Conservation (phyloP, 768 basidiomycete genomes). For the Leccinum disarticulatum region DNA sequence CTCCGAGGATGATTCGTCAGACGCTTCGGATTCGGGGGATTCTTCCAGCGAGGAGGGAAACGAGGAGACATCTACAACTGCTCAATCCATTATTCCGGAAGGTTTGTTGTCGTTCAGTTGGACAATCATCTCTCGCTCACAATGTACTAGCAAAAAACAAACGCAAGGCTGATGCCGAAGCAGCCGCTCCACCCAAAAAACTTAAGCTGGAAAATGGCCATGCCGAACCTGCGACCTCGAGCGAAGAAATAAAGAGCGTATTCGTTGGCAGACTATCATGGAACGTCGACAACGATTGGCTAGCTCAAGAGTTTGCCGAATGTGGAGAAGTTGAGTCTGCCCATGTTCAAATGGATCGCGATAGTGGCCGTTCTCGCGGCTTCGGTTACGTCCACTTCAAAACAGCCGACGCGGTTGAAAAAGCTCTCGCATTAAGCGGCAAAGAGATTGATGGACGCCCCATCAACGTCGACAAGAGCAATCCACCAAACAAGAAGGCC, state of each 20-base stretch:
- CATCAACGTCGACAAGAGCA: slow-evolving; percentile 82
- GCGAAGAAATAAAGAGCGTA: slow-evolving; percentile 62
- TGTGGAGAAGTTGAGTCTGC: slow-evolving; percentile 91
- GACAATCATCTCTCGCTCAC: slow-evolving; percentile 5
- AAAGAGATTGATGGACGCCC: slow-evolving; percentile 91
- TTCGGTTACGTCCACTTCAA: slow-evolving; percentile 84
- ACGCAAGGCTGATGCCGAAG: slow-evolving; percentile 75
- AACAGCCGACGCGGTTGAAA: slow-evolving; percentile 68
- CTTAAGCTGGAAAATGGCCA: slow-evolving; percentile 66
- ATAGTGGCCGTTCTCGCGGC: slow-evolving; percentile 78
- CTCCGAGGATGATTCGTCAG: slow-evolving; percentile 5
- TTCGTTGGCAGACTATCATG: slow-evolving; percentile 94
- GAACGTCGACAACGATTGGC: slow-evolving; percentile 96
- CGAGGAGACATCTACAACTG: slow-evolving; percentile 32
- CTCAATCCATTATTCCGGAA: slow-evolving; percentile 42
- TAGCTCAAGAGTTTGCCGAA: slow-evolving; percentile 83
- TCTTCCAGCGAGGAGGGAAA: slow-evolving; percentile 14
- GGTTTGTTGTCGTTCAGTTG: slow-evolving; percentile 31
- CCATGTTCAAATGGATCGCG: slow-evolving; percentile 82
- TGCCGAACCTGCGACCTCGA: slow-evolving; percentile 32
- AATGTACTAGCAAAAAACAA: slow-evolving; percentile 46
- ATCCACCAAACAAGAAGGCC: slow-evolving; percentile 54
- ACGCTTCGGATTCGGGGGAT: slow-evolving; percentile 10
- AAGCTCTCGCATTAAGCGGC: slow-evolving; percentile 78
- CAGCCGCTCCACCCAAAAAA: slow-evolving; percentile 71